A percentile compares a stretch with the other conserved stretches of the same genome.
These are phyloP conservation scores for Apiospora phragmitis DNA, from an alignment of 2,329 filamentous ascomycete species.

Conservation along the genomic window DNA sequence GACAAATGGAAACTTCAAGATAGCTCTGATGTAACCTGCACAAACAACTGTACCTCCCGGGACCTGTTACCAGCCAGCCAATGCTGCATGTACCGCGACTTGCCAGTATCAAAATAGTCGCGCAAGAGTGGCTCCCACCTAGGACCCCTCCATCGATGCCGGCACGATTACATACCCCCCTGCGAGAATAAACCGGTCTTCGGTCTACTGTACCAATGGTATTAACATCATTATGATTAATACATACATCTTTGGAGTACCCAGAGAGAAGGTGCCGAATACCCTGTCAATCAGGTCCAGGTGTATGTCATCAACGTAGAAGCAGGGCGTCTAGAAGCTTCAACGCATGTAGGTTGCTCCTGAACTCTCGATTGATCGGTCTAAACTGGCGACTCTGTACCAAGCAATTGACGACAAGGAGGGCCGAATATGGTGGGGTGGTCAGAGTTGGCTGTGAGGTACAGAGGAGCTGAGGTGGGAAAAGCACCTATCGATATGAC, in stretches of 20 bases:
- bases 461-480: not conserved
- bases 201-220: not conserved
- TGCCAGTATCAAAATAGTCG: not conserved
- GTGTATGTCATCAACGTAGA: too few relatives aligned
- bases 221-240: too few relatives aligned
- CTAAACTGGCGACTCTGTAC: not conserved
- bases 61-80: not conserved
- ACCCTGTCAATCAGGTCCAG: not conserved
- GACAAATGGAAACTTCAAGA: conserved; percentile 3
- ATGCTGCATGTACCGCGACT: not conserved
- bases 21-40: conserved; percentile 8
- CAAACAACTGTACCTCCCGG: conserved; percentile 1
- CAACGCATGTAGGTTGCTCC: too few relatives aligned
- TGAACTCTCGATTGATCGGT: too few relatives aligned
- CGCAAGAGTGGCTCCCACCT: not conserved
- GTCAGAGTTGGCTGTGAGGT: not conserved
- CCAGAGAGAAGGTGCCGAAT: not conserved
- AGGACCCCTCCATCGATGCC: conserved; percentile 5
- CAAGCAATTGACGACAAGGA: conserved; percentile 1
- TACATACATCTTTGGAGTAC: not conserved
- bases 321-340: too few relatives aligned
- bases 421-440: conserved; percentile 7
- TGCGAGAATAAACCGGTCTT: conserved; percentile 1
- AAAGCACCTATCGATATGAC: conserved; percentile 3
- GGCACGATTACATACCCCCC: not conserved